Conservation (phyloP, 257 asterid species). For the Solanum dulcamara region DNA sequence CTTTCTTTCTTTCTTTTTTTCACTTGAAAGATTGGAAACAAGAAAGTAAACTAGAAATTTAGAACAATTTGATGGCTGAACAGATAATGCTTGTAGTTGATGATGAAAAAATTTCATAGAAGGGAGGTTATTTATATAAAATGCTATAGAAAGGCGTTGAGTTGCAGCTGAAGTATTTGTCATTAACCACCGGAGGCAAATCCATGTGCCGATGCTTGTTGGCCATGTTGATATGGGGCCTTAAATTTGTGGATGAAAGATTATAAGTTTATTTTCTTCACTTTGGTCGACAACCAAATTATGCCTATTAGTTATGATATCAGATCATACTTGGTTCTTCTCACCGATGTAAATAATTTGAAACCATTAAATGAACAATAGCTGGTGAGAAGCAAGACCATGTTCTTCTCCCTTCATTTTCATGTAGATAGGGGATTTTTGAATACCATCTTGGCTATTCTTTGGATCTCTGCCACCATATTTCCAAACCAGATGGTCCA, state of each 20-base stretch:
- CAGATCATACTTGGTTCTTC: neutral
- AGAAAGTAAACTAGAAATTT: neutral
- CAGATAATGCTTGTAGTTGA: neutral
- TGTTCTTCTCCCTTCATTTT: neutral
- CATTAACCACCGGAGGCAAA: neutral
- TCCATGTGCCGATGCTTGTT: neutral
- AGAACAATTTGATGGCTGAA: neutral
- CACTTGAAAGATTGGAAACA: neutral
- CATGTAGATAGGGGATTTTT: neutral
- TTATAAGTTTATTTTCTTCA: too few relatives aligned
- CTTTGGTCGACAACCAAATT: neutral
- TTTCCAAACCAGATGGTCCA: neutral
- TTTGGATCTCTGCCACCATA: neutral
- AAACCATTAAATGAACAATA: neutral
- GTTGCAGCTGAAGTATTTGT: neutral
- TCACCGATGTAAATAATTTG: neutral
- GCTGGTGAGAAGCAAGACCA: neutral
- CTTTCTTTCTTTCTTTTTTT: neutral
- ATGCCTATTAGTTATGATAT: neutral
- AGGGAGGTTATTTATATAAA: neutral
- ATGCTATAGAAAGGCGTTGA: neutral
- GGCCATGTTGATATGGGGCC: neutral
- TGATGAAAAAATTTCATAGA: neutral
- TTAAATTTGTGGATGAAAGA: neutral
- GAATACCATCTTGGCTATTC: neutral